Base-by-base conservation (phyloP, 2,329 filamentous ascomycete species). In the Trichoderma koningiopsis region DNA sequence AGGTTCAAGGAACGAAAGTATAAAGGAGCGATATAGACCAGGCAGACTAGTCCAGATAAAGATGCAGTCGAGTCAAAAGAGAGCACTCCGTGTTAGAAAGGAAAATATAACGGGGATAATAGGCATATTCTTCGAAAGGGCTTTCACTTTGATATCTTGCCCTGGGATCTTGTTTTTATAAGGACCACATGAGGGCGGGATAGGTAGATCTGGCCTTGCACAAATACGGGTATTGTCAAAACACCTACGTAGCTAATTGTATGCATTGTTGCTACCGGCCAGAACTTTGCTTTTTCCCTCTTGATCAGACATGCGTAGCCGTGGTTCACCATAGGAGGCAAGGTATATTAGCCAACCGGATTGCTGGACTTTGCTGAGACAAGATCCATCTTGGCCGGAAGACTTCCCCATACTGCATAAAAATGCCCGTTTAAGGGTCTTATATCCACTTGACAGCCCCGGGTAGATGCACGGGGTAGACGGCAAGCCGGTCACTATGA, bases 231-330 rank as follows among this genome's bases (percentile, higher is more conserved):
- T 29, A 29, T 35, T 35, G 5, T 35, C 33, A 35, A 35, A 35
- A 31, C n/a, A 37, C 29, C 7, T 14, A 35, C 22, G 24, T 14
- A 57, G 0, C n/a, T 57, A 29, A 47, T 27, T n/a, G 40, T 31
- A 29, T 37, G 5, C 58, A 52, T 59, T 22, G 60, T 68, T 56
- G 57, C 31, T 37, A 27, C 67, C 37, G 69, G 64, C 68, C 62
- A 70, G 57, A 64, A 53, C 56, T 49, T 65, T 66, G 49, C 53
- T 43, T 35, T 5, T 59, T 59, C 37, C 13, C 40, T 57, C 47
- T 53, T 60, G 62, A 53, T 73, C 69, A 72, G 69, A 71, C 63
- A 68, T 70, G 62, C 56, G 70, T 27, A 37, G 22, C 64, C 57
- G 57, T 49, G 37, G 24, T 60, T 70, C 47, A 68, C 49, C 49